These are phyloP conservation scores for Colletotrichum abscissum DNA, from an alignment of 2,329 filamentous ascomycete species.

Conservation along the genomic window DNA sequence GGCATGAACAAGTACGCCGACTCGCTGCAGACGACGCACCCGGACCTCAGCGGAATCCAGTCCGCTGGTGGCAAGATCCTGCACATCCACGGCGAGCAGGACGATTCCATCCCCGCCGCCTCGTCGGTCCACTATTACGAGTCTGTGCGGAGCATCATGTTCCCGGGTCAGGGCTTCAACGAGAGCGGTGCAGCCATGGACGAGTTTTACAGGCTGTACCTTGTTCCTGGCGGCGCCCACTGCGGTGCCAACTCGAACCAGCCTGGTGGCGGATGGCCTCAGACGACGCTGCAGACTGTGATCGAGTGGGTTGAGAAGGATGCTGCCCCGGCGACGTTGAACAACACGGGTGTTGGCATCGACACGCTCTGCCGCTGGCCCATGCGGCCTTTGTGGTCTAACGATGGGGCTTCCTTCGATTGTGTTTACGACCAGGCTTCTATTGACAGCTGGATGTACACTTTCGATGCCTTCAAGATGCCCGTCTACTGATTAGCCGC, in stretches of 20 bases:
- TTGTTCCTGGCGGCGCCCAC: constrained; percentile 63
- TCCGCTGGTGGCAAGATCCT: constrained; percentile 54
- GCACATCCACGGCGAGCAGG: constrained; percentile 53
- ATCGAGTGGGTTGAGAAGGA: constrained; percentile 66
- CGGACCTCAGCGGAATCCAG: constrained; percentile 44
- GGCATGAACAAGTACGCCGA: constrained; percentile 51
- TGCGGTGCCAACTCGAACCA: constrained; percentile 58
- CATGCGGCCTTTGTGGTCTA: constrained; percentile 51
- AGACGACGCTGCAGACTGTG: constrained; percentile 55
- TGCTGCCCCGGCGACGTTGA: constrained; percentile 54
- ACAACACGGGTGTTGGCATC: constrained; percentile 51
- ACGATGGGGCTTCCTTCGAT: background rate
- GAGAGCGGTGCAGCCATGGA: constrained; percentile 19
- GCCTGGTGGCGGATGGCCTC: constrained; percentile 42
- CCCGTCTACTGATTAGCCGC: constrained; percentile 17
- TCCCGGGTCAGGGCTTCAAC: constrained; percentile 50
- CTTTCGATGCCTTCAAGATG: constrained; percentile 32
- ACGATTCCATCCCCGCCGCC: constrained; percentile 49
- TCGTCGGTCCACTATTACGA: constrained; percentile 46
- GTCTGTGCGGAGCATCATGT: constrained; percentile 62
- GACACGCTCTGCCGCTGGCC: constrained; percentile 54
- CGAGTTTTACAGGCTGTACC: constrained; percentile 54
- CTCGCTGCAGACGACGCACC: constrained; percentile 48
- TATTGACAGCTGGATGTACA: constrained; percentile 24
- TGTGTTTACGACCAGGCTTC: constrained; percentile 28